phyloP scores from a whole-genome alignment of 805 yeast species.

The Kazachstania viticola region DNA sequence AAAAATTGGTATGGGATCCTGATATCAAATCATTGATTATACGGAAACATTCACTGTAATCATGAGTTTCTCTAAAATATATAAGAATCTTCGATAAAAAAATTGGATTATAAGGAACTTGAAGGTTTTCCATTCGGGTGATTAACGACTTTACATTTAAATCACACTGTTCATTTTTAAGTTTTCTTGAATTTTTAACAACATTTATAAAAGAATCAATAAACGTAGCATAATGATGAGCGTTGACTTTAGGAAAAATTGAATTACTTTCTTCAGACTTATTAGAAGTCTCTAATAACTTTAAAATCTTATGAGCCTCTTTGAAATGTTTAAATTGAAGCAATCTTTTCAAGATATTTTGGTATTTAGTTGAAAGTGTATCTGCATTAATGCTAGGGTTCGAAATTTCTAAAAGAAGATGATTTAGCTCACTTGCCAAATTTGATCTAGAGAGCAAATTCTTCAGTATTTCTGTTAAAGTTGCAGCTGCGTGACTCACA shows the following conservation, averaged over 20 bases:
- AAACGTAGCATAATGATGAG: constrained; percentile 33
- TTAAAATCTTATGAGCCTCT: constrained; percentile 26
- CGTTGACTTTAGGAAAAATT: constrained; percentile 29
- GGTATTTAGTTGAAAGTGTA: constrained; percentile 15
- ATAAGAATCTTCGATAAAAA: constrained; percentile 30
- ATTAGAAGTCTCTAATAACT: constrained; percentile 19
- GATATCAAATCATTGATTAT: constrained; percentile 25
- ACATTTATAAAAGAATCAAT: constrained; percentile 22
- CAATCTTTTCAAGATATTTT: constrained; percentile 17
- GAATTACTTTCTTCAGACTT: constrained; percentile 3
- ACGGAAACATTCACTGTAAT: constrained; percentile 23
- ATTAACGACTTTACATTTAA: constrained; percentile 23
- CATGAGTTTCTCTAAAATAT: constrained; percentile 21
- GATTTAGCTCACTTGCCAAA: not conserved
- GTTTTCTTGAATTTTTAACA: constrained; percentile 12
- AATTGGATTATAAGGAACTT: constrained; percentile 26
- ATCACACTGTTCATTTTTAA: constrained; percentile 1
- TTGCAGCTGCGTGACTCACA: too few relatives aligned
- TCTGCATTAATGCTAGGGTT: not conserved
- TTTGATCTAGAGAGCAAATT: too few relatives aligned
- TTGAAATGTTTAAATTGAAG: constrained; percentile 14
- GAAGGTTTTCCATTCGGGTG: constrained; percentile 20
- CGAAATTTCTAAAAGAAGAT: not conserved
- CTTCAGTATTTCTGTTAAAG: too few relatives aligned
- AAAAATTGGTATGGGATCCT: not conserved